These are phyloP conservation scores for Iberis pinnata DNA, from an alignment of 345 rosid species.

Conservation along the genomic window DNA sequence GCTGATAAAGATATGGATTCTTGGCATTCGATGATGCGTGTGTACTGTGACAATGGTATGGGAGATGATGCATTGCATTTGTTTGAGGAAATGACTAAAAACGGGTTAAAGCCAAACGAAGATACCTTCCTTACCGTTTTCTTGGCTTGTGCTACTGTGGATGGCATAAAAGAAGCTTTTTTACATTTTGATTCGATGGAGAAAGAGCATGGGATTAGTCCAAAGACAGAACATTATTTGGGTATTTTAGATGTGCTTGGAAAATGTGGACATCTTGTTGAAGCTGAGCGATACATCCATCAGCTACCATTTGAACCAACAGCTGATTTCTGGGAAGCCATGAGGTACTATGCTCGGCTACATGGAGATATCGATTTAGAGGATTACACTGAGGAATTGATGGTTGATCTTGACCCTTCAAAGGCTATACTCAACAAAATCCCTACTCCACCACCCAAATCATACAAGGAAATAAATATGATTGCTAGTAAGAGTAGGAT, in stretches of 20 bases:
- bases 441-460: slow-evolving; percentile 51
- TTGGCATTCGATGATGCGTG: slow-evolving; percentile 69
- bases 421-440: slow-evolving; percentile 43
- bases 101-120: slow-evolving; percentile 45
- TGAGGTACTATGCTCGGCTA: slow-evolving; percentile 43
- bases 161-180: slow-evolving; percentile 62
- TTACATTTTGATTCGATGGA: slow-evolving; percentile 58
- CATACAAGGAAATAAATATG: slow-evolving; percentile 46
- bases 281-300: slow-evolving; percentile 45
- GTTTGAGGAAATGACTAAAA: slow-evolving; percentile 55
- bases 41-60: slow-evolving; percentile 47
- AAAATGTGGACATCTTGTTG: slow-evolving; percentile 55
- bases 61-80: slow-evolving; percentile 72
- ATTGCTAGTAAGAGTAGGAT: slow-evolving; percentile 61
- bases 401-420: slow-evolving; percentile 55
- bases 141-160: slow-evolving; percentile 57
- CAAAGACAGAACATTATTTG: slow-evolving; percentile 42
- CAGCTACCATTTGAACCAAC: slow-evolving; percentile 54
- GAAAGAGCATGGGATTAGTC: slow-evolving; percentile 44
- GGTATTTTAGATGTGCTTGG: slow-evolving; percentile 63
- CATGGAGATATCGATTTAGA: slow-evolving; percentile 69
- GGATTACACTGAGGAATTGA: slow-evolving; percentile 50
- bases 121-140: slow-evolving; percentile 52
- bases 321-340: slow-evolving; percentile 55
- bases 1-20: slow-evolving; percentile 55